phyloP scores from a whole-genome alignment of 768 basidiomycete genomes.

The Pleurotus djamor region DNA sequence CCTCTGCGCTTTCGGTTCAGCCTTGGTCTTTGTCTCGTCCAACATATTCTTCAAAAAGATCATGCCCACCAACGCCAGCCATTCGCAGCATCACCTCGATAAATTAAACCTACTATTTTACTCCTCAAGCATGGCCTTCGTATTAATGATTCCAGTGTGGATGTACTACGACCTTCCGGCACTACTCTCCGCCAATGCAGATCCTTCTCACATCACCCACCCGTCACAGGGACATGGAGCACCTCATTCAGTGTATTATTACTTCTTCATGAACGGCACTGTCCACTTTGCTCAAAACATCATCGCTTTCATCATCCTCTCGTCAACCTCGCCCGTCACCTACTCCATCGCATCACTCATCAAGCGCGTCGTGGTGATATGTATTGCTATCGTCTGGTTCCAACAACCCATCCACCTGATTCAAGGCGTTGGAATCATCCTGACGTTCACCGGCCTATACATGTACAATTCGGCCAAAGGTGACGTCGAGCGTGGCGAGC shows the following conservation, averaged over 20 bases:
- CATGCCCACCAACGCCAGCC: conserved; percentile 60
- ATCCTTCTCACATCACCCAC: conserved; percentile 40
- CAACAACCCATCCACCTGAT: conserved; percentile 79
- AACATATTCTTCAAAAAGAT: conserved; percentile 99
- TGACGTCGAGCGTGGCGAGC: conserved; percentile 93
- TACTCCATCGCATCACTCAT: conserved; percentile 98
- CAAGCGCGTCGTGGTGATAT: conserved; percentile 98
- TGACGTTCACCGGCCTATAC: conserved; percentile 90
- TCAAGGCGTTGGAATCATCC: conserved; percentile 84
- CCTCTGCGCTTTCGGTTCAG: conserved; percentile 96
- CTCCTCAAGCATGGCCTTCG: conserved; percentile 91
- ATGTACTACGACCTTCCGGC: conserved; percentile 80
- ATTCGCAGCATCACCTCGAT: conserved; percentile 75
- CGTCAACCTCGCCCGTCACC: conserved; percentile 95
- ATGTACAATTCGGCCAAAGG: conserved; percentile 95
- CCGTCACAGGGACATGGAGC: conserved; percentile 42
- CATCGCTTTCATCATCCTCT: conserved; percentile 94
- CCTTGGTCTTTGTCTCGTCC: conserved; percentile 93
- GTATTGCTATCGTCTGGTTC: conserved; percentile 98
- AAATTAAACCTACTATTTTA: conserved; percentile 96
- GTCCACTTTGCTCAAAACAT: conserved; percentile 98
- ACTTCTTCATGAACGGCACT: conserved; percentile 92
- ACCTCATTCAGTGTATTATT: conserved; percentile 68
- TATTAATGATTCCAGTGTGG: conserved; percentile 97
- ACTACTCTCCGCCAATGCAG: conserved; percentile 45